Conservation (phyloP, 2,329 filamentous ascomycete species). For the Scytalidium lignicola region DNA sequence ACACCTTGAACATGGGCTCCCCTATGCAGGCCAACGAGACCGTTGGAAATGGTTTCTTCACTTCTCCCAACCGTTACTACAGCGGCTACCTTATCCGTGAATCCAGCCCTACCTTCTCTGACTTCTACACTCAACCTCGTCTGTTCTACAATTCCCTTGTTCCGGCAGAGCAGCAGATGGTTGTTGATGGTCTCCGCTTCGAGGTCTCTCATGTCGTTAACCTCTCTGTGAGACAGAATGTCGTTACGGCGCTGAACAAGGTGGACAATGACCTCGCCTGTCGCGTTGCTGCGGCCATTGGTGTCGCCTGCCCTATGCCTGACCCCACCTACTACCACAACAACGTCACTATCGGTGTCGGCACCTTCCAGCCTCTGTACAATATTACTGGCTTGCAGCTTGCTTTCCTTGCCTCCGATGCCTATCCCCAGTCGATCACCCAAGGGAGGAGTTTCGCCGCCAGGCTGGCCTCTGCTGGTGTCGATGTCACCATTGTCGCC, state of each 20-base stretch:
- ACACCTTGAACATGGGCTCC: slow-evolving; percentile 40
- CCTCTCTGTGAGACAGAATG: slow-evolving; percentile 53
- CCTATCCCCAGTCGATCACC: slow-evolving; percentile 36
- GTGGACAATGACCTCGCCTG: slow-evolving; percentile 61
- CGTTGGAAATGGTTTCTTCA: slow-evolving; percentile 46
- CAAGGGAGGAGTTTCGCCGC: slow-evolving; percentile 45
- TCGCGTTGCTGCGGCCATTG: slow-evolving; percentile 51
- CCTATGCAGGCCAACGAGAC: slow-evolving; percentile 46
- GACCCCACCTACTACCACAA: slow-evolving; percentile 62
- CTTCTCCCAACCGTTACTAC: slow-evolving; percentile 36
- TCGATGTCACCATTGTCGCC: slow-evolving; percentile 55
- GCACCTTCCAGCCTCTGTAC: slow-evolving; percentile 52
- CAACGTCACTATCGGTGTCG: slow-evolving; percentile 57
- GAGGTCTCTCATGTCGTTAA: slow-evolving; percentile 56
- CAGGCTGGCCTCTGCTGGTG: slow-evolving; percentile 42
- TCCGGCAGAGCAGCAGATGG: slow-evolving; percentile 59
- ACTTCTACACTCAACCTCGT: slow-evolving; percentile 48
- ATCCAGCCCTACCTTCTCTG: slow-evolving; percentile 42
- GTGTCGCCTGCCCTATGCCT: slow-evolving; percentile 49
- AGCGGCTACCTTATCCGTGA: slow-evolving; percentile 38
- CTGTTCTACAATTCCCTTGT: slow-evolving; percentile 51
- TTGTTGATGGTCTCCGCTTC: slow-evolving; percentile 67
- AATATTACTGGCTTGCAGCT: slow-evolving; percentile 60
- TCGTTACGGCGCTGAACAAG: slow-evolving; percentile 61
- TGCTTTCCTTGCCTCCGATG: slow-evolving; percentile 51